Percentiles rank a stretch among this genome's conserved stretches.
Conservation (phyloP, 2,329 filamentous ascomycete genomes). For the Chaetomium strumarium region DNA sequence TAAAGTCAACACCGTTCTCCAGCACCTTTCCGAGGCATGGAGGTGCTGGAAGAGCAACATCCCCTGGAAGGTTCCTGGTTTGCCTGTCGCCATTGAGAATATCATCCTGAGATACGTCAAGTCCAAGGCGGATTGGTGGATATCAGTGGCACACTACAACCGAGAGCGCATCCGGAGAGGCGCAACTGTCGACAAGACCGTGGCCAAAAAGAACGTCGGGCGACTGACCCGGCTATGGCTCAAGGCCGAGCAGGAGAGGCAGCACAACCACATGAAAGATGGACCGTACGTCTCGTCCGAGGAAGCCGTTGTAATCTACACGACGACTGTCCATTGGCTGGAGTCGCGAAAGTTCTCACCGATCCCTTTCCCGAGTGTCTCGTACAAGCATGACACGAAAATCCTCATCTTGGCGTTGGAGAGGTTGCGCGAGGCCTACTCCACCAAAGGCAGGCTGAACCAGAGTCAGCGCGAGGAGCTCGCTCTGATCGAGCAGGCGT, state of each 20-base stretch:
- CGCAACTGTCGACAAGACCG: slow-evolving; percentile 97
- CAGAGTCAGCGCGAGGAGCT: slow-evolving; percentile 97
- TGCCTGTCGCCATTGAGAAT: slow-evolving; percentile 96
- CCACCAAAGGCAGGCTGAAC: slow-evolving; percentile 92
- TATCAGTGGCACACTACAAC: slow-evolving; percentile 98
- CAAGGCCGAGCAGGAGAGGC: slow-evolving; percentile 95
- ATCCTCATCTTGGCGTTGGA: slow-evolving; percentile 94
- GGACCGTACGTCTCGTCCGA: slow-evolving; percentile 97
- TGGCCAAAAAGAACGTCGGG: slow-evolving; percentile 97
- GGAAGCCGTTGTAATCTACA: slow-evolving; percentile 97
- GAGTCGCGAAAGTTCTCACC: slow-evolving; percentile 98
- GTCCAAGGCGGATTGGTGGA: slow-evolving; percentile 99
- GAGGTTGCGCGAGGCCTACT: slow-evolving; percentile 89
- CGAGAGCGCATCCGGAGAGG: slow-evolving; percentile 93
- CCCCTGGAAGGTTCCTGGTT: slow-evolving; percentile 95
- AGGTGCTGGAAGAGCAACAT: slow-evolving; percentile 99
- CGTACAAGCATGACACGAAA: slow-evolving; percentile 99
- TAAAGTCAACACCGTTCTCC: slow-evolving; percentile 96
- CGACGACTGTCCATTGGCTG: slow-evolving; percentile 96
- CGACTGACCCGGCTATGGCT: slow-evolving; percentile 92
- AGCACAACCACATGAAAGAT: slow-evolving; percentile 99
- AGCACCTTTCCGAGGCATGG: slow-evolving; percentile 97
- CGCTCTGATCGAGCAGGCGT: slow-evolving; percentile 94
- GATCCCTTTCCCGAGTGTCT: slow-evolving; percentile 97
- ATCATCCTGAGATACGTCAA: slow-evolving; percentile 98